Conservation (phyloP, 1,284 basidiomycete species). For the Pseudozyma hubeiensis region DNA sequence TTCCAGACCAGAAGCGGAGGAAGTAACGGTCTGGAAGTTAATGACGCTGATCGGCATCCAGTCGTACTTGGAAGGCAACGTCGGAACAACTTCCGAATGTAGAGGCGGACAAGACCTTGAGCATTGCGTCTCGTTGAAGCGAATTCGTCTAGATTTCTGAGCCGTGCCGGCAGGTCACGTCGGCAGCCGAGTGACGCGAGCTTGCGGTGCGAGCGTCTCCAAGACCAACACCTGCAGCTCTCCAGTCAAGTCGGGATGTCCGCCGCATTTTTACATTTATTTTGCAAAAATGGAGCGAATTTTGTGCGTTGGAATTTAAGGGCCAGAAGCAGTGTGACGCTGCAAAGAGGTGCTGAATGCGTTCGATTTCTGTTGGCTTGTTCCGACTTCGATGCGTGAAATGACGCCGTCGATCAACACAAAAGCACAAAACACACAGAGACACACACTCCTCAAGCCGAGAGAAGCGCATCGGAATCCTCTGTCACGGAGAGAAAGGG, state of each 20-base stretch:
- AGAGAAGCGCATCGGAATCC: too few relatives aligned
- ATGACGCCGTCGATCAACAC: constrained; percentile 38
- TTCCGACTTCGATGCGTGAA: constrained; percentile 3
- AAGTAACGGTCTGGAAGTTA: too few relatives aligned
- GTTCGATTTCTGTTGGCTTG: not conserved
- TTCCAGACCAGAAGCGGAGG: too few relatives aligned
- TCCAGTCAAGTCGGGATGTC: constrained; percentile 1
- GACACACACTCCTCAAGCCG: not conserved
- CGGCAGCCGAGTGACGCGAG: constrained; percentile 23
- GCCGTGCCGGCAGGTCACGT: not conserved
- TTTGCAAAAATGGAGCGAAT: too few relatives aligned
- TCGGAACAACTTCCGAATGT: not conserved
- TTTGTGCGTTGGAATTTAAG: constrained; percentile 11
- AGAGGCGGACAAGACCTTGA: too few relatives aligned
- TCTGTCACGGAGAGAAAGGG: not conserved
- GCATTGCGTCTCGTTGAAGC: constrained; percentile 2
- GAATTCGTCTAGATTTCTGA: constrained; percentile 19
- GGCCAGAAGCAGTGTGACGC: not conserved
- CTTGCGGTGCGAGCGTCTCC: constrained; percentile 7
- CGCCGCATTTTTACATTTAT: not conserved
- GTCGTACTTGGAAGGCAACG: not conserved
- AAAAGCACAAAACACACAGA: not conserved
- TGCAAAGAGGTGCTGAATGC: not conserved
- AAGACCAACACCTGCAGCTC: constrained; percentile 32
- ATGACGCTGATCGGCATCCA: too few relatives aligned